A percentile compares a stretch with the other conserved stretches of the same genome.
phyloP scores from a whole-genome alignment of 2,329 filamentous ascomycete genomes.

The Dactylellina drechsleri region DNA sequence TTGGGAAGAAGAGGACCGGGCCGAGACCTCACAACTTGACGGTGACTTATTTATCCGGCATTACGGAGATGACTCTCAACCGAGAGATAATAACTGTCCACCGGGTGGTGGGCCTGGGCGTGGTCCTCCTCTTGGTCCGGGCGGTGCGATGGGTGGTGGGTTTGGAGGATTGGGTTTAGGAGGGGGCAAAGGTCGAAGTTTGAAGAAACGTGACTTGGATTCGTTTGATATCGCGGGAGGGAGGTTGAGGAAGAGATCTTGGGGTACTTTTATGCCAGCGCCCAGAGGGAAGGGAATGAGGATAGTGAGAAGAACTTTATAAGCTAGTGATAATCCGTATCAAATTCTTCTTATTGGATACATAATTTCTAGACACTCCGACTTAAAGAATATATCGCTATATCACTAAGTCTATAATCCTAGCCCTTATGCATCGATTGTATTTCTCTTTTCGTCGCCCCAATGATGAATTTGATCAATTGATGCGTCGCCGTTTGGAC shows the following conservation, averaged over 20 bases:
- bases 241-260: slow-evolving; percentile 31
- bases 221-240: slow-evolving; percentile 32
- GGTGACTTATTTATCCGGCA: slow-evolving; percentile 18
- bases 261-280: slow-evolving; percentile 34
- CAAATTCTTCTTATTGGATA: no score
- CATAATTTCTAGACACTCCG: no score
- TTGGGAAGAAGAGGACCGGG: slow-evolving; percentile 31
- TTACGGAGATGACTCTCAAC: not conserved
- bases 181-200: not conserved
- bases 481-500: no score
- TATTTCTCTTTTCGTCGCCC: no score
- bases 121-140: slow-evolving; percentile 1
- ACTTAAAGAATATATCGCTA: no score
- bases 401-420: no score
- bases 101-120: not conserved
- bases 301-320: slow-evolving; percentile 22
- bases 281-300: slow-evolving; percentile 28
- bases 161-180: slow-evolving; percentile 7
- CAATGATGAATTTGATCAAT: no score
- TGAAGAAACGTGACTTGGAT: slow-evolving; percentile 26
- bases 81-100: slow-evolving; percentile 5
- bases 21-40: slow-evolving; percentile 16
- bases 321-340: not conserved
- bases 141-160: slow-evolving; percentile 10
- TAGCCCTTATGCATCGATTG: no score